Percentiles rank a stretch among this genome's conserved stretches.
Conservation (phyloP, 805 yeast species). For the Saturnispora ahearnii region DNA sequence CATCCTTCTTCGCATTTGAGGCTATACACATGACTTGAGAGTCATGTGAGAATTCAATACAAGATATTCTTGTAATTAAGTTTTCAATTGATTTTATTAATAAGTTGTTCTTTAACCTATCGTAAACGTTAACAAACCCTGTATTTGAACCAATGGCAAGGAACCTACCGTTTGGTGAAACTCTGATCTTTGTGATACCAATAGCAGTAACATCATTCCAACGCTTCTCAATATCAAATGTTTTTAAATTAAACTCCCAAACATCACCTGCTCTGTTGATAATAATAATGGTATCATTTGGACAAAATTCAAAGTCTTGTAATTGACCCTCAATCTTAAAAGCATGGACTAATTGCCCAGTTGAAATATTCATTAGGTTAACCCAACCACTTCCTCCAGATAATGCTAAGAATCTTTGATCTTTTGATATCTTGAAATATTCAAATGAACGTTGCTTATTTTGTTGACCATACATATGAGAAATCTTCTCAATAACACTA, state of each 20-base stretch:
- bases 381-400: constrained; percentile 89
- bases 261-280: constrained; percentile 78
- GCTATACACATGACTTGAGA: constrained; percentile 86
- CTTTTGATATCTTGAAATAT: constrained; percentile 65
- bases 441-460: constrained; percentile 79
- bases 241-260: constrained; percentile 68
- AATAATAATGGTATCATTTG: constrained; percentile 38
- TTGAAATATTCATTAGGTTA: constrained; percentile 62
- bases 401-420: constrained; percentile 65
- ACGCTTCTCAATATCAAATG: constrained; percentile 43
- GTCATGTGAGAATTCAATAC: constrained; percentile 68
- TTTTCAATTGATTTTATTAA: constrained; percentile 67
- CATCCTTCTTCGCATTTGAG: constrained; percentile 76
- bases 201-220: constrained; percentile 87
- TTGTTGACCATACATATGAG: constrained; percentile 89
- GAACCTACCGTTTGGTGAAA: constrained; percentile 54
- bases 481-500: constrained; percentile 68
- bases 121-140: constrained; percentile 87
- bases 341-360: constrained; percentile 82
- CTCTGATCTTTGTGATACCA: constrained; percentile 67
- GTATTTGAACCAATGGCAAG: constrained; percentile 81
- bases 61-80: constrained; percentile 70
- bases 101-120: constrained; percentile 35
- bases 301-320: constrained; percentile 66
- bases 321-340: constrained; percentile 84